Percentiles rank a stretch among this genome's conserved stretches.
phyloP scores from a whole-genome alignment of 805 yeast species.

The Spathaspora girioi region DNA sequence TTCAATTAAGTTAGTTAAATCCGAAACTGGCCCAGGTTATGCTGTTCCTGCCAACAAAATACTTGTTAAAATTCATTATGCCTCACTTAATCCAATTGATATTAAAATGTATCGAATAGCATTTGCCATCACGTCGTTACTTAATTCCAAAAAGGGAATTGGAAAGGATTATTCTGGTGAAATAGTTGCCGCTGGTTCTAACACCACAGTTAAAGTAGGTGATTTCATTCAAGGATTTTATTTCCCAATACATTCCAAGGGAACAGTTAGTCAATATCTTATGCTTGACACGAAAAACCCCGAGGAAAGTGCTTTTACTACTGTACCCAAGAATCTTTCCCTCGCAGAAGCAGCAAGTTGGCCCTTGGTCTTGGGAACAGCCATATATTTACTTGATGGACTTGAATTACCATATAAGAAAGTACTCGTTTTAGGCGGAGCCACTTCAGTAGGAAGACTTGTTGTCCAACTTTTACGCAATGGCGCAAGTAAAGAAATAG shows the following conservation, averaged over 20 bases:
- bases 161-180: constrained; percentile 34
- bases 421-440: constrained; percentile 69
- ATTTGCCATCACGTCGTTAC: not conserved
- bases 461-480: constrained; percentile 54
- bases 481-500: constrained; percentile 45
- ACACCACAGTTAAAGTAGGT: constrained; percentile 20
- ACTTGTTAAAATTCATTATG: constrained; percentile 28
- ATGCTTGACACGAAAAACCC: constrained; percentile 32
- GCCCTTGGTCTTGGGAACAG: constrained; percentile 65
- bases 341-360: constrained; percentile 60
- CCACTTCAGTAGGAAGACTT: constrained; percentile 63
- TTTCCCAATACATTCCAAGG: constrained; percentile 19
- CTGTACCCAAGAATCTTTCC: constrained; percentile 44
- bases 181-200: constrained; percentile 27
- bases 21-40: constrained; percentile 10
- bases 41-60: constrained; percentile 14
- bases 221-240: constrained; percentile 28
- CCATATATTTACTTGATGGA: constrained; percentile 37
- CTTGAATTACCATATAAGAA: constrained; percentile 40
- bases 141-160: constrained; percentile 16
- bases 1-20: constrained; percentile 8
- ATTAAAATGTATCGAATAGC: constrained; percentile 17
- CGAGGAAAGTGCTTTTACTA: constrained; percentile 3
- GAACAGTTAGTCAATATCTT: constrained; percentile 47
- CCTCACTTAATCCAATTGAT: constrained; percentile 35